A percentile compares a stretch with the other conserved stretches of the same genome.
Conservation (phyloP, 768 basidiomycete genomes). For the Lentinula edodes region DNA sequence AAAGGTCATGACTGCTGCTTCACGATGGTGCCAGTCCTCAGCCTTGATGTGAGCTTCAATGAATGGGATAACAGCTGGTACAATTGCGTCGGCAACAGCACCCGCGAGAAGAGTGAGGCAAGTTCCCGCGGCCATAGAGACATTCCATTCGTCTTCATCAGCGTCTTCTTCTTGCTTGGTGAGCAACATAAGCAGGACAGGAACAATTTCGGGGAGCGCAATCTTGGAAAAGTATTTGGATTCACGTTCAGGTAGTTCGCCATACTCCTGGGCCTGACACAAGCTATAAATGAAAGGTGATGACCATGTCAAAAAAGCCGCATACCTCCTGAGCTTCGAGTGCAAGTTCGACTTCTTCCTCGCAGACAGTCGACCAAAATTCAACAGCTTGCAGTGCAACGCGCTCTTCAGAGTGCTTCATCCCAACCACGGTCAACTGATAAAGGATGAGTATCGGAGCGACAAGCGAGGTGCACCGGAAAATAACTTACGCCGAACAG, state of each 20-base stretch:
- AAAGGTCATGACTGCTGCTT: slow-evolving; percentile 98
- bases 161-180: slow-evolving; percentile 95
- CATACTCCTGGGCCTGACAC: slow-evolving; percentile 78
- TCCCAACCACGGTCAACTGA: slow-evolving; percentile 93
- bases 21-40: slow-evolving; percentile 90
- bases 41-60: slow-evolving; percentile 94
- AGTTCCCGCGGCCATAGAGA: slow-evolving; percentile 94
- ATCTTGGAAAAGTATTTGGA: slow-evolving; percentile 91
- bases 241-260: slow-evolving; percentile 79
- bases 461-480: not conserved
- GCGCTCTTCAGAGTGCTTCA: slow-evolving; percentile 88
- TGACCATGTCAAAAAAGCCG: not conserved
- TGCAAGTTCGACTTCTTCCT: slow-evolving; percentile 91
- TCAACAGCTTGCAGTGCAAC: slow-evolving; percentile 97
- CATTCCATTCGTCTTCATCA: slow-evolving; percentile 98
- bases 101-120: slow-evolving; percentile 86
- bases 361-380: slow-evolving; percentile 99
- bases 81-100: slow-evolving; percentile 86
- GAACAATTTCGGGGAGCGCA: slow-evolving; percentile 90
- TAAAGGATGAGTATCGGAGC: slow-evolving; percentile 5
- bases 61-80: slow-evolving; percentile 92
- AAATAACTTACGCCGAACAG: slow-evolving; percentile 81
- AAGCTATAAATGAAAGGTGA: slow-evolving; percentile 7
- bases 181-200: slow-evolving; percentile 83
- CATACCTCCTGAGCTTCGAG: slow-evolving; percentile 87